Percentiles rank a stretch among this genome's conserved stretches.
These are phyloP conservation scores for Ophidiomyces ophidiicola DNA, from an alignment of 2,329 filamentous ascomycete species.

Conservation along the genomic window DNA sequence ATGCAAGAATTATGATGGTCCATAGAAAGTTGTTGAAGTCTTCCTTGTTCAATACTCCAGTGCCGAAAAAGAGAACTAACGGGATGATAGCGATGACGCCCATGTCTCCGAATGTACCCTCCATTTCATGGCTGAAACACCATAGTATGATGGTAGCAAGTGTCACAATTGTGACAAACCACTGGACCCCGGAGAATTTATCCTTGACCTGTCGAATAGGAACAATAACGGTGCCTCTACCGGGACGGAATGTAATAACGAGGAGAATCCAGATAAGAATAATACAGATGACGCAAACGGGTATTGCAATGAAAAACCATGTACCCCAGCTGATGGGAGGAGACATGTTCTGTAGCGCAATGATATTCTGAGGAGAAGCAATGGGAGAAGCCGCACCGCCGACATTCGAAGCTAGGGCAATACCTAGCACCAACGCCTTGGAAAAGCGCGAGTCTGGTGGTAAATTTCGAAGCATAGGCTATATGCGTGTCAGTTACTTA, in stretches of 20 bases:
- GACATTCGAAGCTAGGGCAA: conserved; percentile 88
- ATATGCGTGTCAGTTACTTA: not conserved
- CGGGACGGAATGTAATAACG: conserved; percentile 71
- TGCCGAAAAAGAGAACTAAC: conserved; percentile 90
- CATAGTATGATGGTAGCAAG: conserved; percentile 75
- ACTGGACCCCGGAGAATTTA: conserved; percentile 75
- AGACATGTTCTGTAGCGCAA: conserved; percentile 90
- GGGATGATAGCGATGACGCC: conserved; percentile 95
- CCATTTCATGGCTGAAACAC: conserved; percentile 84
- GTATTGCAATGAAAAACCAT: conserved; percentile 94
- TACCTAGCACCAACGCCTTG: conserved; percentile 88
- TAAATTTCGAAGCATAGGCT: conserved; percentile 89
- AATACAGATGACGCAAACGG: conserved; percentile 81
- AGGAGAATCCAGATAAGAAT: conserved; percentile 80
- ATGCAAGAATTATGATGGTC: conserved; percentile 98
- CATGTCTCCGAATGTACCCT: conserved; percentile 88
- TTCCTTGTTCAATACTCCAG: conserved; percentile 91
- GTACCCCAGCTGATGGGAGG: conserved; percentile 83
- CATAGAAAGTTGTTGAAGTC: conserved; percentile 99
- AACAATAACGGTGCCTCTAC: conserved; percentile 74
- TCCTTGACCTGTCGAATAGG: conserved; percentile 85
- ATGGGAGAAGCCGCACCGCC: conserved; percentile 95
- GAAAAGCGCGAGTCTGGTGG: conserved; percentile 84
- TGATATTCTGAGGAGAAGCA: conserved; percentile 92
- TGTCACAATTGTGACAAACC: conserved; percentile 79